Evolutionary conservation across 1,284 basidiomycete species (phyloP), one percentile per base, ranked within the genome.

Genomic region (Golubevia sp.): DNA sequence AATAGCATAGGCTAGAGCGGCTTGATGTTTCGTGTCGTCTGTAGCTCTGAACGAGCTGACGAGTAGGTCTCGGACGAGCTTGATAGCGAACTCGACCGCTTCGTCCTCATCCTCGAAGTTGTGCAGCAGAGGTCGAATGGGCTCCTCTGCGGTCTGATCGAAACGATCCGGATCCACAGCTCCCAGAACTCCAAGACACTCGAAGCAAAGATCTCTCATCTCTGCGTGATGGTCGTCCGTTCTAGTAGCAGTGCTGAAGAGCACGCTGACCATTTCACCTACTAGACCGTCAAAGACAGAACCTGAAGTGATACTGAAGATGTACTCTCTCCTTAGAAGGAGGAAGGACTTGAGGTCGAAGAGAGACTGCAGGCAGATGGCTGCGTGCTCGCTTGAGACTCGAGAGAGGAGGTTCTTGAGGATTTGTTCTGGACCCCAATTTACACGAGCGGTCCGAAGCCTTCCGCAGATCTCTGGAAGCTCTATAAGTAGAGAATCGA

Each of bases 151-250:
- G 3, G 85, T 85, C 49, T 92, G 86, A 67, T 93, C 91, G 77
- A 93, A 91, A 61, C 97, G 89, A 85, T 99, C 97, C 0, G 97
- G 95, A 84, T 99, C 97, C 20, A 97, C 88, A 0, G 97, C 97
- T 4, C 97, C 97, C 3, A 99, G 85, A n/a, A 93, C 88, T 0
- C 96, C 94, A 57, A 99, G 89, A 81, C 94, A 97, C 77, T 97
- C 92, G 76, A 92, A 94, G 89, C 48, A 94, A 24, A 82, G 58
- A 30, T 73, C 68, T 79, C 4, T 87, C 78, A 61, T 93, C 90
- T 69, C 68, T n/a, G 60, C 60, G 27, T 84, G 80, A 23, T 76
- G 67, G 2, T 89, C 88, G 4, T 89, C 91, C 58, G 93, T 91
- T 13, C 92, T 88, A 53, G 89, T 89, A 0, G 91, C 90, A 0